A percentile compares a stretch with the other conserved stretches of the same genome.
phyloP scores from a whole-genome alignment of 192 early-diverging fungal genomes.

The Rhizophagus prolifer region DNA sequence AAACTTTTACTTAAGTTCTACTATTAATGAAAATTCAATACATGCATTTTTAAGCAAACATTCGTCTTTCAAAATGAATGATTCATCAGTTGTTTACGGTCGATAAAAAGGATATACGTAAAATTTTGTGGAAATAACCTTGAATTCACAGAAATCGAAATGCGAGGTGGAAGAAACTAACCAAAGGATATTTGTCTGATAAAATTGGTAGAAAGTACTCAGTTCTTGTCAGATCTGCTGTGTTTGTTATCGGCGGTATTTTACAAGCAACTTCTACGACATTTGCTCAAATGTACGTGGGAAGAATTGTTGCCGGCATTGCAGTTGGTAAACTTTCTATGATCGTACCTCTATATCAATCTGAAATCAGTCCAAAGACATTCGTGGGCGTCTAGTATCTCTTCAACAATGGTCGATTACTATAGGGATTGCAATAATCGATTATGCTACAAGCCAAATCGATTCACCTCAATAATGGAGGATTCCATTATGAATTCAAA shows the following conservation, averaged over 20 bases:
- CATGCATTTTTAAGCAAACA: too few species aligned
- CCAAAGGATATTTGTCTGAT: conserved; percentile 69
- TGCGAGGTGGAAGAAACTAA: too few species aligned
- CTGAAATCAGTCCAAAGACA: conserved; percentile 82
- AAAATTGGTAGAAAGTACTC: conserved; percentile 64
- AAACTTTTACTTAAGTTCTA: too few species aligned
- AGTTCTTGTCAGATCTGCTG: conserved; percentile 58
- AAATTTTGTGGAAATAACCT: too few species aligned
- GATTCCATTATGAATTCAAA: too few species aligned
- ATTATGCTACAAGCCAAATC: conserved; percentile 54
- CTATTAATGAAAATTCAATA: too few species aligned
- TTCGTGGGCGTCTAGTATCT: conserved; percentile 83
- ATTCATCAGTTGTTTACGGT: too few species aligned
- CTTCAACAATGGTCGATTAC: conserved; percentile 94
- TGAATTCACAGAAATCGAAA: too few species aligned
- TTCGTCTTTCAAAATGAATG: too few species aligned
- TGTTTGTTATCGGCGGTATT: conserved; percentile 74
- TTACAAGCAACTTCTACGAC: conserved; percentile 65
- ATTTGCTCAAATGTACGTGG: conserved; percentile 65
- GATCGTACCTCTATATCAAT: conserved; percentile 66
- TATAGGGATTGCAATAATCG: conserved; percentile 71
- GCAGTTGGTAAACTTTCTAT: conserved; percentile 67
- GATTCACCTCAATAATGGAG: conserved; percentile 66
- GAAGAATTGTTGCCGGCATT: conserved; percentile 78
- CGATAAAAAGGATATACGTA: too few species aligned